phyloP scores from a whole-genome alignment of 441 rosid genomes.

The Arabidopsis hybrid region DNA sequence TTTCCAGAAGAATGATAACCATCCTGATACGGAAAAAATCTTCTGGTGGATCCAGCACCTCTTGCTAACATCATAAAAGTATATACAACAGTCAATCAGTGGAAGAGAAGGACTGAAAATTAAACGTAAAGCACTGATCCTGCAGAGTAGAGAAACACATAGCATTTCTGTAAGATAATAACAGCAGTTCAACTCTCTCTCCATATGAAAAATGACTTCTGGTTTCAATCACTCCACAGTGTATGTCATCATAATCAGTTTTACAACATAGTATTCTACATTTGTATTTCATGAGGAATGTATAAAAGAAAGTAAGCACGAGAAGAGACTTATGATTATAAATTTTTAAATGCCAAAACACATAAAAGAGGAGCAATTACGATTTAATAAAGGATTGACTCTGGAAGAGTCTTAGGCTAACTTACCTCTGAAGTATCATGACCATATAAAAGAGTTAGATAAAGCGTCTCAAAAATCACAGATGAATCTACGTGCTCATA shows the following conservation, averaged over 20 bases:
- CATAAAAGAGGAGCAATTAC: conserved; percentile 13
- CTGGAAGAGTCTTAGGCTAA: conserved; percentile 19
- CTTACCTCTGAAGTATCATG: conserved; percentile 89
- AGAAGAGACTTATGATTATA: not conserved
- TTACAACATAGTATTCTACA: conserved; percentile 11
- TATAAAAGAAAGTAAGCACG: conserved; percentile 2
- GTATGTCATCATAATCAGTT: conserved; percentile 1
- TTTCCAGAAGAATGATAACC: conserved; percentile 93
- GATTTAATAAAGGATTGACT: conserved; percentile 11
- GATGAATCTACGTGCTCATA: conserved; percentile 98
- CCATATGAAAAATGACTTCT: conserved; percentile 5
- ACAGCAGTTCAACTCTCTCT: conserved; percentile 2
- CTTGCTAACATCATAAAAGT: conserved; percentile 65
- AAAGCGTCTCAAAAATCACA: conserved; percentile 93
- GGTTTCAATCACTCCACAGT: conserved; percentile 22
- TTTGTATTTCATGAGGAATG: conserved; percentile 2
- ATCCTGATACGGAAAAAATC: conserved; percentile 97
- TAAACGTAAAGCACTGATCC: not conserved
- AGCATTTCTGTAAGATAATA: conserved; percentile 6
- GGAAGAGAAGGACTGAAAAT: conserved; percentile 22
- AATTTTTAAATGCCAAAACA: conserved; percentile 23
- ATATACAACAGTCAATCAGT: conserved; percentile 29
- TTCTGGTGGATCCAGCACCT: conserved; percentile 92
- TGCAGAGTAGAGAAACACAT: conserved; percentile 10
- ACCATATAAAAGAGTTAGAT: conserved; percentile 83